phyloP scores from a whole-genome alignment of 108 stramenopile genomes.

The Pseudonitzschia multistriata region DNA sequence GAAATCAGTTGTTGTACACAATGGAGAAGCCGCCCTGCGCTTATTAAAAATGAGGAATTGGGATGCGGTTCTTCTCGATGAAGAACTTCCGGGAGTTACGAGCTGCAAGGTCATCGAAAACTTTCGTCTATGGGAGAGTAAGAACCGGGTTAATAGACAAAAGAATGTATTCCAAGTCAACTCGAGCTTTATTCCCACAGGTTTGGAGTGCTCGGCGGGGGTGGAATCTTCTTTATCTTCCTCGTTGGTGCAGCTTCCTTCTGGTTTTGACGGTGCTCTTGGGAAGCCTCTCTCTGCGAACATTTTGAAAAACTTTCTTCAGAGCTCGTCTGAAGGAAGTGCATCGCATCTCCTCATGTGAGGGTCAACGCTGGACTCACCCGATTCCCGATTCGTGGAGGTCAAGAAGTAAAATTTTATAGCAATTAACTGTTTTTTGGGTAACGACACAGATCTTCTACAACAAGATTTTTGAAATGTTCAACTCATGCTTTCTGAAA shows the following conservation, averaged over 20 bases:
- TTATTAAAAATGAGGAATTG: conserved; percentile 59
- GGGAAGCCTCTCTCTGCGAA: conserved; percentile 47
- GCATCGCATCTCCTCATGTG: neutral
- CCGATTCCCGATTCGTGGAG: too few relatives aligned
- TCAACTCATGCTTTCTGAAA: too few relatives aligned
- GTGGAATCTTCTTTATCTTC: conserved; percentile 29
- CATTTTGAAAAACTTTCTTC: conserved; percentile 28
- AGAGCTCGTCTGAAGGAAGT: too few relatives aligned
- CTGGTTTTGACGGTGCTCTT: conserved; percentile 62
- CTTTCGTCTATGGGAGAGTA: conserved; percentile 66
- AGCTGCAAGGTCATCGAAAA: conserved; percentile 34
- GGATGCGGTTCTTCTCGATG: conserved; percentile 56
- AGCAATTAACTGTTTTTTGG: too few relatives aligned
- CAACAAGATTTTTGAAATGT: too few relatives aligned
- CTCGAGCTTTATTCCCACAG: conserved; percentile 30
- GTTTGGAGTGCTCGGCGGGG: conserved; percentile 11
- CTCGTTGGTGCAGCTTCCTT: conserved; percentile 40
- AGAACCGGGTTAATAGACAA: conserved; percentile 51
- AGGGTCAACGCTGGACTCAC: too few relatives aligned
- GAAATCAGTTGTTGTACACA: conserved; percentile 34
- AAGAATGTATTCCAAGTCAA: conserved; percentile 44
- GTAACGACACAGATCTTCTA: too few relatives aligned
- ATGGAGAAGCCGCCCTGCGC: conserved; percentile 41
- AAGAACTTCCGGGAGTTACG: conserved; percentile 41
- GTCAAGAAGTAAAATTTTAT: too few relatives aligned